A percentile compares a stretch with the other conserved stretches of the same genome.
Evolutionary conservation across 1,284 basidiomycete genomes (phyloP).

Genomic region (Leccinum laetum): DNA sequence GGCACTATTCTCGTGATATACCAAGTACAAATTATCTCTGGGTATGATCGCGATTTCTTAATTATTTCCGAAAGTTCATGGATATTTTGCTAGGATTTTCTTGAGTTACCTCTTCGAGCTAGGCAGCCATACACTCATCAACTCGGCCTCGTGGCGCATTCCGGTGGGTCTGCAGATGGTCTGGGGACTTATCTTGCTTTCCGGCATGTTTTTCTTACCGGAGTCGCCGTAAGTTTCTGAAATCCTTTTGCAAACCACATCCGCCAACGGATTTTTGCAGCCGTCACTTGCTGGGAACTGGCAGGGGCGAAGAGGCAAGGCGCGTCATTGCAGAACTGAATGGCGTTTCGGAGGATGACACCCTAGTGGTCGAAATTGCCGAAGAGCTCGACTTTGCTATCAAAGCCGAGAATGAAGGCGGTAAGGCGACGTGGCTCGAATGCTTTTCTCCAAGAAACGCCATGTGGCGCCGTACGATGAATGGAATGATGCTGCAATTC

Average conservation of each 20-base stretch:
- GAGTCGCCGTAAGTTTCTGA: slow-evolving; percentile 65
- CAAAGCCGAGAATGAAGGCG: slow-evolving; percentile 70
- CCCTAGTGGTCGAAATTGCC: slow-evolving; percentile 37
- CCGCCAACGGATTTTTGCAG: slow-evolving; percentile 31
- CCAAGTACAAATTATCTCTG: slow-evolving; percentile 73
- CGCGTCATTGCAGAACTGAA: slow-evolving; percentile 68
- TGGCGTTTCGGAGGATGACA: slow-evolving; percentile 45
- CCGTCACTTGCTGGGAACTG: slow-evolving; percentile 60
- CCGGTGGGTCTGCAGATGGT: slow-evolving; percentile 68
- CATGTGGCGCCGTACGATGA: slow-evolving; percentile 71
- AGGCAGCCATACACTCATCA: slow-evolving; percentile 53
- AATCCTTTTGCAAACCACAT: neutral
- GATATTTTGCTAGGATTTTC: slow-evolving; percentile 42
- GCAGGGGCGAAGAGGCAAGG: slow-evolving; percentile 53
- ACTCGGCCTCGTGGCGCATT: slow-evolving; percentile 70
- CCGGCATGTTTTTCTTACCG: slow-evolving; percentile 74
- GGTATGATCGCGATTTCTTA: slow-evolving; percentile 38
- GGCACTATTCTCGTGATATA: slow-evolving; percentile 76
- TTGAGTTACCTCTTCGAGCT: slow-evolving; percentile 25
- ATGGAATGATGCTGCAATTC: slow-evolving; percentile 83
- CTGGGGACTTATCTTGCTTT: slow-evolving; percentile 67
- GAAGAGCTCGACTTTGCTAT: slow-evolving; percentile 72
- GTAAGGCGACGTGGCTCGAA: slow-evolving; percentile 77
- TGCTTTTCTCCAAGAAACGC: slow-evolving; percentile 72
- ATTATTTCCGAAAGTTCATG: neutral